Base-by-base conservation (phyloP, 192 early-diverging fungal species). In the Pecoramyces ruminantium region DNA sequence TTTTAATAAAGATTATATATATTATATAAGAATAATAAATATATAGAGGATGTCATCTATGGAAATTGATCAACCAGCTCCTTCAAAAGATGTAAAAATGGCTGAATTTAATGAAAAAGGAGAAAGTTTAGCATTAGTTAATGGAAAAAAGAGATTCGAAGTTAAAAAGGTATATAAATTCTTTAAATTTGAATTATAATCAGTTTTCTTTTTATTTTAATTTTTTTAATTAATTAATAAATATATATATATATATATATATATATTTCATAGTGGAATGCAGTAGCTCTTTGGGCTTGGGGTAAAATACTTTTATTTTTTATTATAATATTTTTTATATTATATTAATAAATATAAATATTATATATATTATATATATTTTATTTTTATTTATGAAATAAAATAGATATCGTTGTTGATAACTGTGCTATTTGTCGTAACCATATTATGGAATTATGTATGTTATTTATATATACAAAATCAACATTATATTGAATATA, bases 251-350 rank as follows among this genome's bases (percentile, higher is more conserved):
- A 34, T 34, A 34, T 6, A 34, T 34, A 34, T 6, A 34, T 34
- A 6, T 11, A 34, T 28, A 34, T 34, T 34, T 27, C 67, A 16
- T 86, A 96, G 94, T 99, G 97, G 97, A 97, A 97, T 83, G 96
- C 96, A 0, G 97, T 99, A n/a, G 96, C 97, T 30, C 88, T 99
- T 77, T 99, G 97, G 97, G 93, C 96, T 38, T 99, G 97, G 97
- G 94, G 94, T 95, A 86, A 83, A 34, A 34, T n/a, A n/a, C n/a
- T n/a, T n/a, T n/a, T n/a, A n/a, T n/a, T 34, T 34, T 34, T 34
- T 34, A 34, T 34, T 34, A 34, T 34, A 34, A 34, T 34, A n/a
- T n/a, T n/a, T n/a, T n/a, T n/a, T n/a, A n/a, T 34, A 34, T 34
- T 34, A 34, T 34, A 6, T 34, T 34, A 34, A 34, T 34, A 6